Evolutionary conservation across 805 yeast species (phyloP), one percentile per base, ranked within the genome.

Genomic region (Tetrapisispora pingtungensis): DNA sequence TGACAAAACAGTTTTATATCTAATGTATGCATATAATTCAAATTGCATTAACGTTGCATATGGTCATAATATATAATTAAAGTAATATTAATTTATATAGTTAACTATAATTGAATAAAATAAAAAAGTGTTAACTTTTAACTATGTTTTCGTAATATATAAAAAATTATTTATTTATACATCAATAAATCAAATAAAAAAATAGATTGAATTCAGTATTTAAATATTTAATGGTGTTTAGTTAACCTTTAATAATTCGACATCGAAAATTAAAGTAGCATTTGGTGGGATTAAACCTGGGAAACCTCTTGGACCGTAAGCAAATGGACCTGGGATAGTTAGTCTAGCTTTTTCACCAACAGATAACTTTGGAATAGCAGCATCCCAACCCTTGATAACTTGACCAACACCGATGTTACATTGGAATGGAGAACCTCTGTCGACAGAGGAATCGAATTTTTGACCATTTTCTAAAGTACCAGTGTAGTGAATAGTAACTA

Each of bases 271-370:
- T 69, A 90, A 77, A 55, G 96, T 89, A 52, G 97, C 94, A 67
- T 86, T 87, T 56, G 96, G 96, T 53, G 97, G 97, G 63, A 90
- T 90, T 62, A 87, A 72, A 56, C 96, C 96, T 56, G 97, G 97
- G 80, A 84, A 87, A 41, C 97, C 97, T 69, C 95, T 81, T 53
- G 77, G 75, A 51, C 97, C 97, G 70, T 90, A 90, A 55, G 94
- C 97, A 71, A 85, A 83, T 58, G 80, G 78, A 53, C 96, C 95
- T 58, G 96, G 94, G 58, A 90, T 87, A 58, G 94, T 87, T 62
- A 90, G 74, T 64, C 83, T 76, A 42, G 97, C 96, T 74, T 83
- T 84, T 70, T 93, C 87, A 59, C 97, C 97, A 42, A 88, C 76
- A 43, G 95, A 83, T 64, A 90, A 74, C 69, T 88, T 80, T 45